Percentiles rank a stretch among this genome's conserved stretches.
Evolutionary conservation across 768 basidiomycete genomes (phyloP).

Genomic region (Lentinula raphanica): DNA sequence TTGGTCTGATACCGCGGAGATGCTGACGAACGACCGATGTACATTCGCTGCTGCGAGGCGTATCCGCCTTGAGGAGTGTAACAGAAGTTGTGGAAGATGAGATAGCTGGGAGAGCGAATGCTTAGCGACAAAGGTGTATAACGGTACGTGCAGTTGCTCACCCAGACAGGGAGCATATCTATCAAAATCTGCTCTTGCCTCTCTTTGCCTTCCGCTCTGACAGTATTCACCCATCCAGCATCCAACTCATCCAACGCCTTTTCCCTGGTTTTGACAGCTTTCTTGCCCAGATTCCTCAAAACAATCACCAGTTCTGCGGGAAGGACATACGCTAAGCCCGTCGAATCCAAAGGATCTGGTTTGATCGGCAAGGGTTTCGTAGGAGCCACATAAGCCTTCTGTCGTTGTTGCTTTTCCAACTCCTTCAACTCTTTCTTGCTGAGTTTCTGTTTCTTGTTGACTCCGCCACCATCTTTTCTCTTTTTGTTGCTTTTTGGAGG

Average conservation of each 20-base stretch:
- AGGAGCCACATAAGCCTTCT: conserved; percentile 86
- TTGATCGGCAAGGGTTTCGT: conserved; percentile 68
- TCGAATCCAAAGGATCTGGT: conserved; percentile 83
- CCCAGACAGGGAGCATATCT: conserved; percentile 87
- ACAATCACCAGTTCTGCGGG: conserved; percentile 82
- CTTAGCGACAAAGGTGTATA: no score
- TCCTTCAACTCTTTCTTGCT: conserved; percentile 49
- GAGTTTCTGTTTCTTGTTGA: conserved; percentile 21
- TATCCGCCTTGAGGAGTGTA: conserved; percentile 76
- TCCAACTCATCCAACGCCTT: conserved; percentile 84
- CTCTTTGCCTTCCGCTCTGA: conserved; percentile 32
- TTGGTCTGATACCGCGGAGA: conserved; percentile 42
- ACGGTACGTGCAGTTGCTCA: no score
- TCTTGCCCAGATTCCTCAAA: conserved; percentile 79
- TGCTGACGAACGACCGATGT: conserved; percentile 61
- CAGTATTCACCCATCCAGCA: conserved; percentile 57
- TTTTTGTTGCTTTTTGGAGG: background rate
- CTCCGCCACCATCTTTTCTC: background rate
- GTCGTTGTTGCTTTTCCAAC: conserved; percentile 61
- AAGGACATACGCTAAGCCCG: conserved; percentile 67
- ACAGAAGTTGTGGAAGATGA: conserved; percentile 75
- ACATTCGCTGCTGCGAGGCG: conserved; percentile 54
- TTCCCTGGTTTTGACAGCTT: conserved; percentile 78
- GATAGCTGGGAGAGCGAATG: conserved; percentile 81
- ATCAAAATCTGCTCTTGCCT: conserved; percentile 35